Percentiles rank a stretch among this genome's conserved stretches.
These are phyloP conservation scores for Chytriomyces hyalinus DNA, from an alignment of 192 early-diverging fungal genomes.

Conservation along the genomic window DNA sequence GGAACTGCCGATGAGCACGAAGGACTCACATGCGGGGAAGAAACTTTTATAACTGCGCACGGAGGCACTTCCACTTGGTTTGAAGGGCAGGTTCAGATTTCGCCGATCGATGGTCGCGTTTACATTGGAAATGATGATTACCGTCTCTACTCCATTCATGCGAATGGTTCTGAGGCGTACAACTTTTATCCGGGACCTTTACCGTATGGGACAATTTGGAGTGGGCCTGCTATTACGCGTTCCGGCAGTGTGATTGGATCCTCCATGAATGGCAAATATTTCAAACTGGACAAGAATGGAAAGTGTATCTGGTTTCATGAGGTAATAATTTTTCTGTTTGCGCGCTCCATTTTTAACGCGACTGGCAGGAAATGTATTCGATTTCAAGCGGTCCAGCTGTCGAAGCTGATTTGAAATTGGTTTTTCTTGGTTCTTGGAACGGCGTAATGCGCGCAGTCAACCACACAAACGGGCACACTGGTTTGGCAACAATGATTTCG, in stretches of 20 bases:
- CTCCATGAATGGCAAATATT: constrained; percentile 31
- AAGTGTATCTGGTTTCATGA: constrained; percentile 36
- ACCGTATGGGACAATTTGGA: constrained; percentile 29
- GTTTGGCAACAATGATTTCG: not conserved
- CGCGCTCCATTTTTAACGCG: too few relatives aligned
- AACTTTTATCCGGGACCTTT: constrained; percentile 29
- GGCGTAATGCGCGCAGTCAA: constrained; percentile 24
- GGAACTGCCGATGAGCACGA: constrained; percentile 7
- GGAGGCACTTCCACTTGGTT: constrained; percentile 30
- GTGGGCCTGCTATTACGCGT: constrained; percentile 23
- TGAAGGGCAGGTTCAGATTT: constrained; percentile 29
- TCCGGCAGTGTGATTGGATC: constrained; percentile 28
- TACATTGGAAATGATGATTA: constrained; percentile 35
- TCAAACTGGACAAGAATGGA: constrained; percentile 25
- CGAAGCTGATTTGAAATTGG: constrained; percentile 24
- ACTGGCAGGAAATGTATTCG: constrained; percentile 17
- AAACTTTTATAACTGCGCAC: not conserved
- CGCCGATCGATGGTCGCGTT: constrained; percentile 22
- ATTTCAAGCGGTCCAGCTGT: constrained; percentile 28
- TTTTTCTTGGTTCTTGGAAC: constrained; percentile 30
- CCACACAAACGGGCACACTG: constrained; percentile 27
- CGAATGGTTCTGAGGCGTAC: constrained; percentile 29
- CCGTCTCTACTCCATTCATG: constrained; percentile 20
- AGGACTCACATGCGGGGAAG: constrained; percentile 23
- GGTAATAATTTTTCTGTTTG: too few relatives aligned